Evolutionary conservation across 345 rosid species (phyloP).

Genomic region (Ricinus communis): DNA sequence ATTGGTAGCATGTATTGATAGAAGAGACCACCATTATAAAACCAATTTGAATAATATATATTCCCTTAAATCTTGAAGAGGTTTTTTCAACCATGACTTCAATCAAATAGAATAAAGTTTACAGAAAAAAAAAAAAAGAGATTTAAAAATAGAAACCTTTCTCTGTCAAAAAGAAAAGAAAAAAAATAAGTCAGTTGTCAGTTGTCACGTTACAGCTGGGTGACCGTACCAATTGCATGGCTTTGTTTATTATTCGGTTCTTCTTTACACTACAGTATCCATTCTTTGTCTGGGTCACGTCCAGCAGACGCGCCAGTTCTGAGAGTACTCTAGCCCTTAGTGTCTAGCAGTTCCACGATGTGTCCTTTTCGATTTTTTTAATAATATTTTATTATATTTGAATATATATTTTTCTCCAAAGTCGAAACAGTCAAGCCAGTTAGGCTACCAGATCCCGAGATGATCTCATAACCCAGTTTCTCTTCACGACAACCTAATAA

Average conservation of each 20-base stretch:
- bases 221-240: constrained; percentile 14
- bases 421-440: background rate
- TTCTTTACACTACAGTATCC: background rate
- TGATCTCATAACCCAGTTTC: background rate
- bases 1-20: too few species aligned
- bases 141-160: background rate
- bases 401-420: constrained; percentile 1
- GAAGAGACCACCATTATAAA: too few species aligned
- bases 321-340: background rate
- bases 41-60: too few species aligned
- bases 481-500: too few species aligned
- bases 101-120: too few species aligned
- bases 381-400: too few species aligned
- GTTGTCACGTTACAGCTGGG: constrained; percentile 8
- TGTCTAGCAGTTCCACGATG: constrained; percentile 4
- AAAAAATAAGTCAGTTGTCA: background rate
- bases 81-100: too few species aligned
- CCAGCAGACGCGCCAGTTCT: background rate
- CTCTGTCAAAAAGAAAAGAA: background rate
- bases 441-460: constrained; percentile 17
- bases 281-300: background rate
- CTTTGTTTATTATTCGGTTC: background rate
- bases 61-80: too few species aligned
- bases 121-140: too few species aligned
- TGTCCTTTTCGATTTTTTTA: constrained; percentile 8